Conservation (phyloP, 352 stramenopile genomes). For the Pythium vanterpoolii region DNA sequence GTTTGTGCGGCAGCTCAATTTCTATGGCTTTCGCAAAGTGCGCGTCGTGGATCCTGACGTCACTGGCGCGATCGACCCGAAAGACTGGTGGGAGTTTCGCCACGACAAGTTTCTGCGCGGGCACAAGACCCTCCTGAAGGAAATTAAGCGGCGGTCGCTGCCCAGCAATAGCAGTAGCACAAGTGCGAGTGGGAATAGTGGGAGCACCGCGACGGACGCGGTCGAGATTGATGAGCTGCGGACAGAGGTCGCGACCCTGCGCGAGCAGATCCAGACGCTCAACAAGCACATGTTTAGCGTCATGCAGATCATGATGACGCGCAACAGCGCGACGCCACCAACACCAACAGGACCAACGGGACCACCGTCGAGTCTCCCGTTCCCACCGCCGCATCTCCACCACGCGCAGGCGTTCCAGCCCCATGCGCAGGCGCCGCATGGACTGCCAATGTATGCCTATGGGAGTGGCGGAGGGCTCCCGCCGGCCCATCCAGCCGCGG, state of each 20-base stretch:
- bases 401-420: background rate
- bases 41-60: slow-evolving; percentile 43
- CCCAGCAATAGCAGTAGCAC: background rate
- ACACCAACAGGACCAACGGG: background rate
- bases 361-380: background rate
- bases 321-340: slow-evolving; percentile 6
- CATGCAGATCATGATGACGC: slow-evolving; percentile 48
- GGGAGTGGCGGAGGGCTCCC: background rate
- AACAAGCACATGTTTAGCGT: slow-evolving; percentile 59
- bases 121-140: slow-evolving; percentile 56
- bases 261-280: slow-evolving; percentile 68
- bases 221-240: slow-evolving; percentile 70
- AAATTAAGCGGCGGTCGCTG: slow-evolving; percentile 65
- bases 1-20: slow-evolving; percentile 92
- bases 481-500: slow-evolving; percentile 5
- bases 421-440: background rate
- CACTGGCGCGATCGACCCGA: slow-evolving; percentile 36
- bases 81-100: slow-evolving; percentile 84
- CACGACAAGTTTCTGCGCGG: slow-evolving; percentile 83
- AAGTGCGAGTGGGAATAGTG: background rate
- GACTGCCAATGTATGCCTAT: slow-evolving; percentile 1
- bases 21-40: slow-evolving; percentile 90
- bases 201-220: background rate
- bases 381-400: slow-evolving; percentile 2
- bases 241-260: slow-evolving; percentile 46